A percentile compares a stretch with the other conserved stretches of the same genome.
Evolutionary conservation across 2,329 filamentous ascomycete species (phyloP).

Genomic region (Fusarium brevicatenulatum): DNA sequence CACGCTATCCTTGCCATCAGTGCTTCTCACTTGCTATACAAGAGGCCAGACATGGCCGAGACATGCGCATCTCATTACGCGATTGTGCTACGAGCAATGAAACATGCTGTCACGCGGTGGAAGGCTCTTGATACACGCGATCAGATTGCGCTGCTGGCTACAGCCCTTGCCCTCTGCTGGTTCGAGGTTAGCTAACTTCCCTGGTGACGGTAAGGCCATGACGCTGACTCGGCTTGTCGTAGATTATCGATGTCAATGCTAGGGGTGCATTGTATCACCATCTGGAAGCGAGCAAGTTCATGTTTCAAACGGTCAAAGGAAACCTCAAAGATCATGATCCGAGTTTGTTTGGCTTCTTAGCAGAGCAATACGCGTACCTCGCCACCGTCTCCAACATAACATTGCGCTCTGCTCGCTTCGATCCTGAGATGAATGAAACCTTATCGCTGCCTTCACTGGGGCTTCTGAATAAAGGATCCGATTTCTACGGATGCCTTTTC

Average conservation of each 20-base stretch:
- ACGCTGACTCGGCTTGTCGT: background rate
- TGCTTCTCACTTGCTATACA: background rate
- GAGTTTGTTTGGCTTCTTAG: background rate
- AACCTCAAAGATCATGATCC: background rate
- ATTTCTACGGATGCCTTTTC: background rate
- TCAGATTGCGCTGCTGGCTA: background rate
- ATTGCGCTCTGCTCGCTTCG: background rate
- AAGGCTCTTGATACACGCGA: background rate
- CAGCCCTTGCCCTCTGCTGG: background rate
- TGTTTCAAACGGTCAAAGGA: background rate
- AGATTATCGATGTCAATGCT: background rate
- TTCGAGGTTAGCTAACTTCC: background rate
- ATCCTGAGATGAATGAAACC: background rate
- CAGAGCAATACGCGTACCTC: background rate
- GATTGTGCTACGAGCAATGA: background rate
- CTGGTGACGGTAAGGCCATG: background rate
- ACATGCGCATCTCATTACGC: background rate
- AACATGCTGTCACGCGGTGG: background rate
- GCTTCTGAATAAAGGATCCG: background rate
- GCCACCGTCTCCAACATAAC: background rate
- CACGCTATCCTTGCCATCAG: background rate
- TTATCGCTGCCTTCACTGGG: background rate
- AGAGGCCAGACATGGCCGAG: background rate
- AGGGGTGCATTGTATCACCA: background rate
- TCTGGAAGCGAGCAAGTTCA: background rate